These are phyloP conservation scores for Zymoseptoria crescenta DNA, from an alignment of 2,329 filamentous ascomycete species.

Conservation along the genomic window DNA sequence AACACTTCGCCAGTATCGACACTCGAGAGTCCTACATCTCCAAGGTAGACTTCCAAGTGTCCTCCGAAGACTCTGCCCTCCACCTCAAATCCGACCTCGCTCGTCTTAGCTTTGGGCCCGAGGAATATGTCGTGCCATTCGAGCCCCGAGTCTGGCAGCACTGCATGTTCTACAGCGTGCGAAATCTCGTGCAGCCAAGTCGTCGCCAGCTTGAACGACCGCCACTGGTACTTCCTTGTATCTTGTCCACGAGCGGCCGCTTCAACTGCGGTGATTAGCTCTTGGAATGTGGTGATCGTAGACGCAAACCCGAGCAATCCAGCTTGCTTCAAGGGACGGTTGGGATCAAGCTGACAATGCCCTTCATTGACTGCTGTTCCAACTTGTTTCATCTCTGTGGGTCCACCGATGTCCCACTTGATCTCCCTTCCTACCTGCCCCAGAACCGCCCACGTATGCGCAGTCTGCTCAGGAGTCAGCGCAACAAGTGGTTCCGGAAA, in stretches of 20 bases:
- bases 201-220: neutral
- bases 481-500: neutral
- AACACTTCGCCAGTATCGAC: neutral
- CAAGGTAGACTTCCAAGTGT: neutral
- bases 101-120: neutral
- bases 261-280: neutral
- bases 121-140: neutral
- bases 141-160: neutral
- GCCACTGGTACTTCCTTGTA: neutral
- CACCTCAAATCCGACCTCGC: neutral
- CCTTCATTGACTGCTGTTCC: neutral
- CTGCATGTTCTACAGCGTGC: neutral
- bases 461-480: neutral
- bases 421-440: neutral
- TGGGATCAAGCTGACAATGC: neutral
- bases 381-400: neutral
- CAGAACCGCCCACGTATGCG: neutral
- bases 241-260: neutral
- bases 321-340: neutral
- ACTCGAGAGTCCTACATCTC: neutral
- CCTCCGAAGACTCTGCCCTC: neutral
- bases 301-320: neutral
- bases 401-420: neutral
- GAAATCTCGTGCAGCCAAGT: neutral
- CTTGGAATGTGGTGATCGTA: neutral